Percentiles rank a stretch among this genome's conserved stretches.
These are phyloP conservation scores for Fusarium sp. DNA, from an alignment of 2,329 filamentous ascomycete genomes.

Conservation along the genomic window DNA sequence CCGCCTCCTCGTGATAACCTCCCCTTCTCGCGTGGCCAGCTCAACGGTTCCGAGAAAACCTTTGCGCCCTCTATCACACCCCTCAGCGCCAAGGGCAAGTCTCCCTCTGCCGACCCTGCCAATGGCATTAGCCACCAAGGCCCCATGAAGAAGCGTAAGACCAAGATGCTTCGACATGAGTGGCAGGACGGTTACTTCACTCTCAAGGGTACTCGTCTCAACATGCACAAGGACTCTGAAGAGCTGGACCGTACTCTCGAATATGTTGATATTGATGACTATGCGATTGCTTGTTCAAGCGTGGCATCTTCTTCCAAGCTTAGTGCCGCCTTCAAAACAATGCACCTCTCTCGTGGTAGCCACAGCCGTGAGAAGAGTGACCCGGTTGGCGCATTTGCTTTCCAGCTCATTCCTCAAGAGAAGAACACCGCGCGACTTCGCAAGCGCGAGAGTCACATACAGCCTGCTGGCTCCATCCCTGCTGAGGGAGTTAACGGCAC, in stretches of 20 bases:
- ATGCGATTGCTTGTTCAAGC: constrained; percentile 85
- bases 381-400: constrained; percentile 78
- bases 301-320: constrained; percentile 83
- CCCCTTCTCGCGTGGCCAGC: constrained; percentile 66
- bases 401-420: constrained; percentile 83
- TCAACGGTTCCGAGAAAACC: constrained; percentile 58
- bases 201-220: constrained; percentile 78
- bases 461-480: constrained; percentile 47
- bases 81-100: constrained; percentile 44
- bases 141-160: constrained; percentile 95
- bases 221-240: constrained; percentile 76
- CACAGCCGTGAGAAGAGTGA: constrained; percentile 65
- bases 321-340: constrained; percentile 85
- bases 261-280: constrained; percentile 89
- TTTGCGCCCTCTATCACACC: constrained; percentile 55
- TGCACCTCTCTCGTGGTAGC: constrained; percentile 68
- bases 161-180: constrained; percentile 87
- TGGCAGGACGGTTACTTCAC: constrained; percentile 95
- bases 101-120: constrained; percentile 50
- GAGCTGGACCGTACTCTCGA: constrained; percentile 71
- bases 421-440: constrained; percentile 65
- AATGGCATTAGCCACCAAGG: constrained; percentile 78
- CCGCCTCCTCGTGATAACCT: constrained; percentile 67
- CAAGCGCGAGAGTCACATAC: constrained; percentile 64
- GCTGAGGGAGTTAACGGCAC: constrained; percentile 67